A percentile compares a stretch with the other conserved stretches of the same genome.
These are phyloP conservation scores for Emericellopsis terricola DNA, from an alignment of 495 filamentous ascomycete species.

Conservation along the genomic window DNA sequence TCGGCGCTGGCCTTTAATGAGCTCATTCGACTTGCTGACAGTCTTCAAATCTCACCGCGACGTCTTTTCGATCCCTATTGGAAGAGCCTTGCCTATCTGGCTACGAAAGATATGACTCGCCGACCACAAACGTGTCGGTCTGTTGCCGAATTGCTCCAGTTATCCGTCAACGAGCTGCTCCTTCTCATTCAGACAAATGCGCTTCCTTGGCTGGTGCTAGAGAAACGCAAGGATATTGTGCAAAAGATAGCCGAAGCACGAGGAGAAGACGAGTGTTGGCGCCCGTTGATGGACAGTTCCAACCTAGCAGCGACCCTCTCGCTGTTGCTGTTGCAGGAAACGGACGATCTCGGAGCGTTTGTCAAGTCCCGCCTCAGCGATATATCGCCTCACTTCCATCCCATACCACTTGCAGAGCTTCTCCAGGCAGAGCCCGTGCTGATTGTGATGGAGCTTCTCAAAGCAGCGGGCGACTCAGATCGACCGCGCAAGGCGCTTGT, in stretches of 20 bases:
- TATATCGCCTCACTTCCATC: slow-evolving; percentile 49
- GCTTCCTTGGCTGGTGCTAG: slow-evolving; percentile 69
- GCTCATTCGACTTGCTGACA: slow-evolving; percentile 45
- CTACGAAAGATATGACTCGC: slow-evolving; percentile 61
- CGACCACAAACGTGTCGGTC: slow-evolving; percentile 67
- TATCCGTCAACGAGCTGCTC: slow-evolving; percentile 55
- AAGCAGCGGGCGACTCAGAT: slow-evolving; percentile 52
- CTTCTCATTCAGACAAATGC: slow-evolving; percentile 63
- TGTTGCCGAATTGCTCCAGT: slow-evolving; percentile 59
- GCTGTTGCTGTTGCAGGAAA: slow-evolving; percentile 56
- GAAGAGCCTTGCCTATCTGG: slow-evolving; percentile 58
- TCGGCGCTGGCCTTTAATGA: slow-evolving; percentile 68
- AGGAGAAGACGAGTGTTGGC: slow-evolving; percentile 25
- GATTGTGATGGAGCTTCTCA: slow-evolving; percentile 69
- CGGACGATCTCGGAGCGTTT: slow-evolving; percentile 41
- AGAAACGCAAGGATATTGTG: slow-evolving; percentile 59
- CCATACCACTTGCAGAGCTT: slow-evolving; percentile 45
- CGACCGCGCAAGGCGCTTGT: slow-evolving; percentile 36
- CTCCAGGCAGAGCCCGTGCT: slow-evolving; percentile 57
- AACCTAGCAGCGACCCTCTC: slow-evolving; percentile 70
- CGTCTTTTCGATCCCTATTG: slow-evolving; percentile 73
- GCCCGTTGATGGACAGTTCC: slow-evolving; percentile 29
- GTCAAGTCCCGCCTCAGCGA: slow-evolving; percentile 45
- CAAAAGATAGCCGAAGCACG: slow-evolving; percentile 60
- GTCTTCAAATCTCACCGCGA: slow-evolving; percentile 35